A percentile compares a stretch with the other conserved stretches of the same genome.
Conservation (phyloP, 768 basidiomycete species). For the Macrolepiota fuliginosa region DNA sequence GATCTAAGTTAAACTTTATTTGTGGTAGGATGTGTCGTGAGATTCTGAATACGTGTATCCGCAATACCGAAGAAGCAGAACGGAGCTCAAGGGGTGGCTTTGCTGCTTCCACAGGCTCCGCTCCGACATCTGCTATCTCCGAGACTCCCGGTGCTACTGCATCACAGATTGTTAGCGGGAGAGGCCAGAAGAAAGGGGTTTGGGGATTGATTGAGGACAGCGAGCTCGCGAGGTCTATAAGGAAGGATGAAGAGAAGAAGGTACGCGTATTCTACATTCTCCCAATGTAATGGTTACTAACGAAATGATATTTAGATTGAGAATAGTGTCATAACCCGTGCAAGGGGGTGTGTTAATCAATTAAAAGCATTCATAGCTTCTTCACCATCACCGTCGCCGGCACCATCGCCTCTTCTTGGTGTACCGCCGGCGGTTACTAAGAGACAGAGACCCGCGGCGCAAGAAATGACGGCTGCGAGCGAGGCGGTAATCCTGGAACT, state of each 20-base stretch:
- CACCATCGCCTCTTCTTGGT: background rate
- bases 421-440: conserved; percentile 2
- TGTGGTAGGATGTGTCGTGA: conserved; percentile 73
- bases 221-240: conserved; percentile 70
- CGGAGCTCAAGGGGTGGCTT: conserved; percentile 26
- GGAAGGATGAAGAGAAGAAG: conserved; percentile 55
- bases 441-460: conserved; percentile 11
- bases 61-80: conserved; percentile 92
- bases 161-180: conserved; percentile 33
- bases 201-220: conserved; percentile 89
- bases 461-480: conserved; percentile 44
- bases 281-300: conserved; percentile 2
- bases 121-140: background rate
- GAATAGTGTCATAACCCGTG: conserved; percentile 45
- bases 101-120: conserved; percentile 21
- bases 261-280: conserved; percentile 22
- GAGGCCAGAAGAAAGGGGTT: conserved; percentile 64
- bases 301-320: conserved; percentile 32
- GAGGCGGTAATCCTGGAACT: conserved; percentile 53
- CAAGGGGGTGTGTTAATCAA: conserved; percentile 37
- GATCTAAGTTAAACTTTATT: background rate
- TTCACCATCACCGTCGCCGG: conserved; percentile 19
- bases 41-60: conserved; percentile 85
- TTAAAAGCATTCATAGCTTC: conserved; percentile 30
- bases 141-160: conserved; percentile 10